Conservation (phyloP, 495 filamentous ascomycete species). For the Darksidea phi region DNA sequence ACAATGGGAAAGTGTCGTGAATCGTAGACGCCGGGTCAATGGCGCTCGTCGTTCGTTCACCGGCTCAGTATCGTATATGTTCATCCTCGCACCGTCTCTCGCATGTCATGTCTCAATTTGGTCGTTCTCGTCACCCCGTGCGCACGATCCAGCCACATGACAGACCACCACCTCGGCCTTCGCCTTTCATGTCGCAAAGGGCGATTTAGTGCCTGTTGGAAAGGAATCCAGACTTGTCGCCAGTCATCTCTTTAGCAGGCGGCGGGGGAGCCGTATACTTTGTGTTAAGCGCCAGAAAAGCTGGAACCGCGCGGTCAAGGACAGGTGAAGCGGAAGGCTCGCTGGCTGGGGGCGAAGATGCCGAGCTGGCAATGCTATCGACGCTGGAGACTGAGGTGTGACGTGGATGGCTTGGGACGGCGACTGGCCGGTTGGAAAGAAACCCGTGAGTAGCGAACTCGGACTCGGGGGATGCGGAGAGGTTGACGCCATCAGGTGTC, state of each 20-base stretch:
- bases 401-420: slow-evolving; percentile 1
- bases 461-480: background rate
- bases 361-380: slow-evolving; percentile 7
- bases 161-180: no score
- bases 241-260: background rate
- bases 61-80: no score
- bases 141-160: no score
- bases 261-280: slow-evolving; percentile 12
- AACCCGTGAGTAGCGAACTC: slow-evolving; percentile 18
- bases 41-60: no score
- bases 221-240: slow-evolving; percentile 9
- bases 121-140: background rate
- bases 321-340: background rate
- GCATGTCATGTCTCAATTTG: background rate
- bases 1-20: background rate
- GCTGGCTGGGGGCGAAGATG: slow-evolving; percentile 3
- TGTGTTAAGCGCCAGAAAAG: slow-evolving; percentile 25
- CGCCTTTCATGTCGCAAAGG: no score
- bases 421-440: slow-evolving; percentile 25
- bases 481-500: background rate
- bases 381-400: slow-evolving; percentile 15
- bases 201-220: slow-evolving; percentile 24
- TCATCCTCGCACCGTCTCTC: background rate
- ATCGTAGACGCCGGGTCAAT: slow-evolving; percentile 6
- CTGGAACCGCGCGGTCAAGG: slow-evolving; percentile 2